These are phyloP conservation scores for Microsporum ferrugineum DNA, from an alignment of 2,329 filamentous ascomycete species.

Conservation along the genomic window DNA sequence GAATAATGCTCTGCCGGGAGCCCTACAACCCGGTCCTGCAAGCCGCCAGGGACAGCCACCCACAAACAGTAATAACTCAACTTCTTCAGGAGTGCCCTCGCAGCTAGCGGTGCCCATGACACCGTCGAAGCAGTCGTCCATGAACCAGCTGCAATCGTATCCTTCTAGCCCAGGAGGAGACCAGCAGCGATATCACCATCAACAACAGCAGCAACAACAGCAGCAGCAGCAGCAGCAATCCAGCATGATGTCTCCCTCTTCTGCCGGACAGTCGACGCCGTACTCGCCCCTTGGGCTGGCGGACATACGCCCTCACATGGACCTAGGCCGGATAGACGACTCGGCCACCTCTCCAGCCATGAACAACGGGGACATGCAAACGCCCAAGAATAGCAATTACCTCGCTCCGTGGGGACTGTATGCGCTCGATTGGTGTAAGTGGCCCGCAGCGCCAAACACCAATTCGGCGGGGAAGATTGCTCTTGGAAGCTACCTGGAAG, in stretches of 20 bases:
- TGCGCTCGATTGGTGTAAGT: conserved; percentile 99
- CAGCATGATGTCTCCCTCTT: conserved; percentile 49
- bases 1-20: conserved; percentile 44
- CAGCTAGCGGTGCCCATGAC: conserved; percentile 37
- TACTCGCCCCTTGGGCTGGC: conserved; percentile 84
- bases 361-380: conserved; percentile 56
- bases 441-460: conserved; percentile 59
- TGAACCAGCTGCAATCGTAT: conserved; percentile 51
- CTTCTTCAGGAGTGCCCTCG: conserved; percentile 41
- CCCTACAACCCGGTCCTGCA: conserved; percentile 46
- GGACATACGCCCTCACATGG: conserved; percentile 78
- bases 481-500: conserved; percentile 90
- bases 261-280: conserved; percentile 43
- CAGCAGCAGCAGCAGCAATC: conserved; percentile 22
- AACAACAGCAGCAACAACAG: not conserved
- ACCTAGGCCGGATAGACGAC: conserved; percentile 67
- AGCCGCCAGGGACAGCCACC: conserved; percentile 45
- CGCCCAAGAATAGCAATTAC: conserved; percentile 74
- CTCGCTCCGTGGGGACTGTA: conserved; percentile 91
- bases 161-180: conserved; percentile 61
- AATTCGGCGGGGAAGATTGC: conserved; percentile 80
- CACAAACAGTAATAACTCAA: conserved; percentile 38
- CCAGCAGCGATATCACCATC: conserved; percentile 48
- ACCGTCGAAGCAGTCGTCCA: conserved; percentile 54
- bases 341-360: conserved; percentile 46